phyloP scores from a whole-genome alignment of 225 moss, liverwort and hornwort genomes.

The Pseudoscleropodium purum region DNA sequence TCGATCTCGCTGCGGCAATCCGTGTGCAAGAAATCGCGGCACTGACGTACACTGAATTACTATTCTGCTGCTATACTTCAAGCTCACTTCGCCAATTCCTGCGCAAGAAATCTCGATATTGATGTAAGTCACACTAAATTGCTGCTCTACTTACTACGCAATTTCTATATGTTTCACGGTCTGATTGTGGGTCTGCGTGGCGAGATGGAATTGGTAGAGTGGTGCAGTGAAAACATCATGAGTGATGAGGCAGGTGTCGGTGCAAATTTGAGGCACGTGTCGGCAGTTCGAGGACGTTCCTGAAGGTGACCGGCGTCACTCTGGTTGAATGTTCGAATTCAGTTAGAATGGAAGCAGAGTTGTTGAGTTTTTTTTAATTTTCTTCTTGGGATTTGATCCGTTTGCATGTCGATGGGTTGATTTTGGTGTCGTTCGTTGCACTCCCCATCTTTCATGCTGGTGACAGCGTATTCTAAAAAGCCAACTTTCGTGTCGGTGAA shows the following conservation, averaged over 20 bases:
- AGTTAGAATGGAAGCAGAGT: background rate
- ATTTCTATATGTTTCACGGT: background rate
- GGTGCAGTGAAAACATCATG: background rate
- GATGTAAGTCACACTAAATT: no score
- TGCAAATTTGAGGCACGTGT: background rate
- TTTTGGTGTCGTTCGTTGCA: background rate
- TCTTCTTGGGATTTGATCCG: background rate
- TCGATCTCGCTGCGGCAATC: background rate
- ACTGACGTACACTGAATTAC: background rate
- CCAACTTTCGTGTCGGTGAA: background rate
- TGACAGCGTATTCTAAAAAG: background rate
- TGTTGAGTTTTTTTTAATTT: background rate
- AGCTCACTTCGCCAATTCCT: background rate
- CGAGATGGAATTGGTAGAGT: background rate
- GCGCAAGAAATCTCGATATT: background rate
- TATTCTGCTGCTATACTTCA: no score
- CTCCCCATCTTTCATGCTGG: background rate
- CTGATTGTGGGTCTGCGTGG: background rate
- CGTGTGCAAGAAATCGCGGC: background rate
- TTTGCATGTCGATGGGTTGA: background rate
- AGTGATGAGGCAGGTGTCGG: background rate
- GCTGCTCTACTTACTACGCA: background rate
- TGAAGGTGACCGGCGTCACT: background rate
- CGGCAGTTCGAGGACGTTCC: background rate
- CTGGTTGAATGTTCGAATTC: background rate